Evolutionary conservation across 768 basidiomycete species (phyloP), one percentile per base, ranked within the genome.

Genomic region (Phylloporus arenicola): DNA sequence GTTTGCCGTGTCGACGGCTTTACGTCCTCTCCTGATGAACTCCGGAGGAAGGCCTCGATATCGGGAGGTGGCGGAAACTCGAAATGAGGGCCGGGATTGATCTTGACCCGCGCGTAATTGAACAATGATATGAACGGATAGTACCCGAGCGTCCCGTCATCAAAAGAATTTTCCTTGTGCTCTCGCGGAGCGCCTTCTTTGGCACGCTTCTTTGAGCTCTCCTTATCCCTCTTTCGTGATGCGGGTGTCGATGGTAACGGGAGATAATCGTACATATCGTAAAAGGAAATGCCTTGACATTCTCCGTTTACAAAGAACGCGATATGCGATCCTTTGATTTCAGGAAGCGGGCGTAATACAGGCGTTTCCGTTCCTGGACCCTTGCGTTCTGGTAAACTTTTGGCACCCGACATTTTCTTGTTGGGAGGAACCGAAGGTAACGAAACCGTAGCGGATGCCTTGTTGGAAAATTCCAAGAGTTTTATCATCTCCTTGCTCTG

Each of bases 71-170:
- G 93, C 1, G 88, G 80, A 58, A 77, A 88, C 8, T 80, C 78
- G 59, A 94, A 98, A 53, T 84, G 66, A 0, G 96, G 96, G 1
- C 96, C 96, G 16, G 93, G 82, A 63, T 99, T 97, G 50, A 95
- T 75, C 42, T 68, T 77, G 12, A 93, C 86, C 51, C 82, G 80
- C 0, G 91, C 95, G 52, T 86, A 85, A 60, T 93, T 94, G 73
- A 92, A 99, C 33, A 95, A 74, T 4, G 92, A 95, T 56, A 96
- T 81, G 72, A 97, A 85, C 0, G 95, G 92, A 65, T 92, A 98
- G 69, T 99, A 99, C 1, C 96, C 96, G 6, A 96, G 72, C 17
- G 87, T 84, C 17, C 95, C 96, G 65, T 99, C 96, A 65, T 99
- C 93, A 60, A 92, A 89, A 3, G 80, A 80, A 54, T 93, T 93